These are phyloP conservation scores for Murraya koenigii DNA, from an alignment of 345 rosid species.

Conservation along the genomic window DNA sequence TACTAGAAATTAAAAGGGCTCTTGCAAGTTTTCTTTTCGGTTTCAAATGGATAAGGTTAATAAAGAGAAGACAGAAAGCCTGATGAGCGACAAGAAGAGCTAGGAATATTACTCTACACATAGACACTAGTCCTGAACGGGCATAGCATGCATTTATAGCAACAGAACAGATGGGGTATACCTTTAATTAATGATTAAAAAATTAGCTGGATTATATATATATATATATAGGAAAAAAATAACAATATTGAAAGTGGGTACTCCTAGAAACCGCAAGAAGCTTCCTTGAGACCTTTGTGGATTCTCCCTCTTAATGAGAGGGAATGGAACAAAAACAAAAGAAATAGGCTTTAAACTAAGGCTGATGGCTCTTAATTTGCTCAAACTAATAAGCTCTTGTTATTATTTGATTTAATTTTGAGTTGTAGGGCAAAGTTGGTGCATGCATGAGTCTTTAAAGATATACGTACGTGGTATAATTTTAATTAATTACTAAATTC, in stretches of 20 bases:
- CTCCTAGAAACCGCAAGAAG: slow-evolving; percentile 18
- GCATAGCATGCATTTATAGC: slow-evolving; percentile 12
- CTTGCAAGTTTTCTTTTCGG: background rate
- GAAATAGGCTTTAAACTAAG: background rate
- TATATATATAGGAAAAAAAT: background rate
- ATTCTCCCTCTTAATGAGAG: background rate
- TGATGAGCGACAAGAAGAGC: background rate
- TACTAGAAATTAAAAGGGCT: too few species aligned
- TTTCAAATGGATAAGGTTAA: background rate
- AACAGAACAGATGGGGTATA: background rate
- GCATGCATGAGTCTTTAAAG: background rate
- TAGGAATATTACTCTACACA: background rate
- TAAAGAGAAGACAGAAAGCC: slow-evolving; percentile 4
- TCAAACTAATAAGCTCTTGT: background rate
- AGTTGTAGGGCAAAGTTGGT: background rate
- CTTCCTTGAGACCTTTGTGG: slow-evolving; percentile 18
- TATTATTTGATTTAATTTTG: too few species aligned
- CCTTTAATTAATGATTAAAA: background rate
- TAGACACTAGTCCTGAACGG: too few species aligned
- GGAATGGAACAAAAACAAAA: slow-evolving; percentile 7
- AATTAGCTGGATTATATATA: background rate
- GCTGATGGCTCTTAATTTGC: too few species aligned
- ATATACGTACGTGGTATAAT: background rate
- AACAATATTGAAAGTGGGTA: background rate
- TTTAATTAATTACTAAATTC: background rate